phyloP scores from a whole-genome alignment of 1,139 yeast genomes.

The Saccharomyces hybrid region DNA sequence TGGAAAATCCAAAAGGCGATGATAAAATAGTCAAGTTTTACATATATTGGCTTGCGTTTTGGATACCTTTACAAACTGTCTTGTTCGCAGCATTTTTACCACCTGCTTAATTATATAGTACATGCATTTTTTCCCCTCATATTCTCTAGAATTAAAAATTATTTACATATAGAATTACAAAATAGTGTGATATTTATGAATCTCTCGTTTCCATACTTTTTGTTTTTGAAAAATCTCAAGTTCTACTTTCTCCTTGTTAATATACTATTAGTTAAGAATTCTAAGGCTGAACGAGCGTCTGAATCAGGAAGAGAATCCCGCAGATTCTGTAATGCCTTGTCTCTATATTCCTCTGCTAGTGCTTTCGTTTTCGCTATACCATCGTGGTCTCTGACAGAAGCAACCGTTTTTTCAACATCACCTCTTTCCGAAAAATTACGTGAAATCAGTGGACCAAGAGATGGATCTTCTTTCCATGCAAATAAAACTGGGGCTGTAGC shows the following conservation, averaged over 20 bases:
- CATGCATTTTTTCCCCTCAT: background rate
- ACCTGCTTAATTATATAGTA: slow-evolving; percentile 46
- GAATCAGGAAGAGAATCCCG: slow-evolving; percentile 68
- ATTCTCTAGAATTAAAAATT: background rate
- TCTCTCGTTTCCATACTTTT: background rate
- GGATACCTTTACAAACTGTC: slow-evolving; percentile 53
- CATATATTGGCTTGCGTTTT: slow-evolving; percentile 41
- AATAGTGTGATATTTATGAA: background rate
- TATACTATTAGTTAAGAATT: slow-evolving; percentile 74
- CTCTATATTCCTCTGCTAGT: slow-evolving; percentile 73
- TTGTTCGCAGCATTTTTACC: slow-evolving; percentile 64
- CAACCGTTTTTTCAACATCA: slow-evolving; percentile 74
- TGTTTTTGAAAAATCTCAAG: background rate
- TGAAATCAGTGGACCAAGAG: slow-evolving; percentile 72
- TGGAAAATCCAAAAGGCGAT: slow-evolving; percentile 14
- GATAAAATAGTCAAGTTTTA: slow-evolving; percentile 28
- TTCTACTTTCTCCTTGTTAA: slow-evolving; percentile 65
- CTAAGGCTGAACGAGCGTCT: slow-evolving; percentile 83
- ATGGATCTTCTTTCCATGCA: slow-evolving; percentile 89
- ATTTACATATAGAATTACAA: background rate
- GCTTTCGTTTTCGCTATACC: slow-evolving; percentile 74
- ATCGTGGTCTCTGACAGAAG: slow-evolving; percentile 58
- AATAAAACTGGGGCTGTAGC: slow-evolving; percentile 95
- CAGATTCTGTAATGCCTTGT: slow-evolving; percentile 65
- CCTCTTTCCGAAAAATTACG: slow-evolving; percentile 77